These are phyloP conservation scores for Metschnikowia cubensis DNA, from an alignment of 805 yeast genomes.

Conservation along the genomic window DNA sequence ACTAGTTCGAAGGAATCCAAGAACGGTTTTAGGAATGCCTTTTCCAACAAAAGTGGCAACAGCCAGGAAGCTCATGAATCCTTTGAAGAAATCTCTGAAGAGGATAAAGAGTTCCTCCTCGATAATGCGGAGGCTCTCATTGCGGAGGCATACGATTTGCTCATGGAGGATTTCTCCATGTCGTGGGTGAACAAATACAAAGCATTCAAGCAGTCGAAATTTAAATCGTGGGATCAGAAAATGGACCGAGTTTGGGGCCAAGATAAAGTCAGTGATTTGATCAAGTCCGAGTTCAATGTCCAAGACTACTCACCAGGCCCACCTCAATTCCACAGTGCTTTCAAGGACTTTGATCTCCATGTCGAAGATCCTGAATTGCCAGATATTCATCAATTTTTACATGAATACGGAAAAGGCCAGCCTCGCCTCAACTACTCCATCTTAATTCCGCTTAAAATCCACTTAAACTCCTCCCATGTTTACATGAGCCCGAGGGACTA, in stretches of 20 bases:
- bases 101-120: background rate
- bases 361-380: conserved; percentile 26
- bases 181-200: conserved; percentile 35
- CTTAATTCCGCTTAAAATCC: conserved; percentile 46
- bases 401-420: conserved; percentile 41
- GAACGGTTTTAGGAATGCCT: background rate
- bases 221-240: conserved; percentile 25
- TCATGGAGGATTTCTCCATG: conserved; percentile 26
- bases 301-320: conserved; percentile 34
- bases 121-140: conserved; percentile 28
- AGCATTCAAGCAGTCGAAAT: conserved; percentile 22
- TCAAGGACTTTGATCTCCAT: conserved; percentile 29
- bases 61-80: background rate
- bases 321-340: conserved; percentile 26
- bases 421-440: conserved; percentile 56
- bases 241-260: conserved; percentile 31
- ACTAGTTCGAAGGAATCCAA: background rate
- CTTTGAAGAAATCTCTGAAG: conserved; percentile 9
- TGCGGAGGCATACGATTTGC: conserved; percentile 22
- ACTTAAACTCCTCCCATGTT: conserved; percentile 24
- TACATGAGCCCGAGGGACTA: conserved; percentile 27
- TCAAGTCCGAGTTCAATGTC: conserved; percentile 33
- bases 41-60: background rate
- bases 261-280: conserved; percentile 27
- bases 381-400: conserved; percentile 37